These are phyloP conservation scores for Sutorius eximius DNA, from an alignment of 1,284 basidiomycete genomes.

Conservation along the genomic window DNA sequence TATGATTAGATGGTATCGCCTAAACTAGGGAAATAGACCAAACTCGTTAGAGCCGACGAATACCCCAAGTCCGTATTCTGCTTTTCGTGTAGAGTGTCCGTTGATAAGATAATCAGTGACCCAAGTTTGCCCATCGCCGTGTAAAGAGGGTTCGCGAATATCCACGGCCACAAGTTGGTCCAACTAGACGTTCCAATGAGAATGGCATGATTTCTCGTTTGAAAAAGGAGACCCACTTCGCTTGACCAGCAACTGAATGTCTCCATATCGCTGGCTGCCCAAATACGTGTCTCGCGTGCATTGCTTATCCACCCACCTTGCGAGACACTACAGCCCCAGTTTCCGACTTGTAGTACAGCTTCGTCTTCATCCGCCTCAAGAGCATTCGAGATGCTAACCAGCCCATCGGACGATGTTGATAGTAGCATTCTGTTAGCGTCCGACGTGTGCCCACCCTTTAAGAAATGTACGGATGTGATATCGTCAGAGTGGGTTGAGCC, in stretches of 20 bases:
- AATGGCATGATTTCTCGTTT: neutral
- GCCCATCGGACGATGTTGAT: conserved; percentile 72
- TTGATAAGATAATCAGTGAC: conserved; percentile 64
- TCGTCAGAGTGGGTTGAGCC: conserved; percentile 78
- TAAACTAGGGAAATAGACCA: conserved; percentile 15
- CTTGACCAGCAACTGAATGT: conserved; percentile 74
- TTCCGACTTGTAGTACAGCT: conserved; percentile 63
- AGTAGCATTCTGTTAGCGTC: conserved; percentile 47
- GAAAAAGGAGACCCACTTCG: conserved; percentile 47
- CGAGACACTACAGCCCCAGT: conserved; percentile 74
- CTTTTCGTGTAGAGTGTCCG: conserved; percentile 34
- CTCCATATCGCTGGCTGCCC: conserved; percentile 84
- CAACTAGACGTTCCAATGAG: conserved; percentile 40
- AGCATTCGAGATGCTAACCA: conserved; percentile 65
- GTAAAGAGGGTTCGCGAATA: conserved; percentile 52
- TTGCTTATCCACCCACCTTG: conserved; percentile 66
- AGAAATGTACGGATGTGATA: conserved; percentile 66
- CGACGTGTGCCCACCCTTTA: conserved; percentile 23
- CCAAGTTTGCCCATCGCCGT: conserved; percentile 50
- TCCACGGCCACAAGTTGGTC: conserved; percentile 50
- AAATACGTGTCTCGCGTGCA: conserved; percentile 43
- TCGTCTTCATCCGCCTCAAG: conserved; percentile 76
- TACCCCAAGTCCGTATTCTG: conserved; percentile 38
- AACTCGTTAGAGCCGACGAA: conserved; percentile 67
- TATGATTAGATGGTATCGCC: conserved; percentile 2